Conservation (phyloP, 2,329 filamentous ascomycete genomes). For the Xylaria digitata region DNA sequence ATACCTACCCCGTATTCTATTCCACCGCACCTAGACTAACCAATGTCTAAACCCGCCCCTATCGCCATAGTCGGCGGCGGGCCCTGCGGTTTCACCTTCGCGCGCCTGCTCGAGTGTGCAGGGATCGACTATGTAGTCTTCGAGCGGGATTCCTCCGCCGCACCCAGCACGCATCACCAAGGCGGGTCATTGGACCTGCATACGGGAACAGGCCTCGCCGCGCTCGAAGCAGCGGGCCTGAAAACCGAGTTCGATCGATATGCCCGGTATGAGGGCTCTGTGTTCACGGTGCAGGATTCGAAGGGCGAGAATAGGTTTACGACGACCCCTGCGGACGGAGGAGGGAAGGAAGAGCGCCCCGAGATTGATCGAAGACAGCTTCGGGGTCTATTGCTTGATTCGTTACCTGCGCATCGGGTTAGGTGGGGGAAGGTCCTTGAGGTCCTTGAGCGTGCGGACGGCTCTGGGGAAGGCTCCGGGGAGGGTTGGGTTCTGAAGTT, state of each 20-base stretch:
- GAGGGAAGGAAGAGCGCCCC: slow-evolving; percentile 21
- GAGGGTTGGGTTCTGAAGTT: slow-evolving; percentile 27
- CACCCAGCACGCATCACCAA: background rate
- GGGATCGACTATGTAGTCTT: slow-evolving; percentile 35
- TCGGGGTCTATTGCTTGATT: slow-evolving; percentile 34
- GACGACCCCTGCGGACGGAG: background rate
- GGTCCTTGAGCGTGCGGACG: slow-evolving; percentile 42
- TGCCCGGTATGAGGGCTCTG: slow-evolving; percentile 39
- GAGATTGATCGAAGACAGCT: slow-evolving; percentile 43
- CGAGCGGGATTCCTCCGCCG: slow-evolving; percentile 33
- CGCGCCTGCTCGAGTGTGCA: slow-evolving; percentile 33
- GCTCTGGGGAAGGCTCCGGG: background rate
- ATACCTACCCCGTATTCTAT: background rate
- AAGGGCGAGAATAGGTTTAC: slow-evolving; percentile 4
- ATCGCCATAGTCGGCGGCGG: slow-evolving; percentile 41
- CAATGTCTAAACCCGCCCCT: slow-evolving; percentile 31
- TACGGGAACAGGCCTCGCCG: slow-evolving; percentile 41
- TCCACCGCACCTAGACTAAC: background rate
- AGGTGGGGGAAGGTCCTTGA: slow-evolving; percentile 37
- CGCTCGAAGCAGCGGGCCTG: slow-evolving; percentile 46
- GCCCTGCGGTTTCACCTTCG: slow-evolving; percentile 37
- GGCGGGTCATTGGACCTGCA: slow-evolving; percentile 61
- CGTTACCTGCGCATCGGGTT: slow-evolving; percentile 28
- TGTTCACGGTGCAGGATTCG: slow-evolving; percentile 30
- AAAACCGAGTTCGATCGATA: slow-evolving; percentile 41